A percentile compares a stretch with the other conserved stretches of the same genome.
Conservation (phyloP, 1,139 yeast genomes). For the Hansenula sp. region DNA sequence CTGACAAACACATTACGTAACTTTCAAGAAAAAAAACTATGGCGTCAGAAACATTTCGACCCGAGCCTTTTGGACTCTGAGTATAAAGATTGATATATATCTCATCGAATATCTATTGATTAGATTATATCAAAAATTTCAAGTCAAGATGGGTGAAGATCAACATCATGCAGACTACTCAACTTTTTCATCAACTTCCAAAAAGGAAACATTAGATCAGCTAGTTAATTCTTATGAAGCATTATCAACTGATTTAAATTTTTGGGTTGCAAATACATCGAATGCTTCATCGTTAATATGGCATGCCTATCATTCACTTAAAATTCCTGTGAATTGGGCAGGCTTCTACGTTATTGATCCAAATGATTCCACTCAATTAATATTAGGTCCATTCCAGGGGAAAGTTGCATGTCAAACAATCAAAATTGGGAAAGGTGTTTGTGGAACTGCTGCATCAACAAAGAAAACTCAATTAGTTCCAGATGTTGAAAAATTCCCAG, state of each 20-base stretch:
- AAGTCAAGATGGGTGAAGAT: slow-evolving; percentile 16
- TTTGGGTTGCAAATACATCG: slow-evolving; percentile 88
- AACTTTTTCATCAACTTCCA: slow-evolving; percentile 38
- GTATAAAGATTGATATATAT: not conserved
- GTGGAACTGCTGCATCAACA: slow-evolving; percentile 75
- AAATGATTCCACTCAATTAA: slow-evolving; percentile 38
- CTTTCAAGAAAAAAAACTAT: too few relatives aligned
- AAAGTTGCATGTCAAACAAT: slow-evolving; percentile 93
- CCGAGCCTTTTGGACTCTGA: too few relatives aligned
- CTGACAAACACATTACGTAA: too few relatives aligned
- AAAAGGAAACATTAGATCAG: slow-evolving; percentile 55
- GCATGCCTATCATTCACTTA: slow-evolving; percentile 74
- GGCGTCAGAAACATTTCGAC: not conserved
- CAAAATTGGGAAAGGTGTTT: slow-evolving; percentile 78
- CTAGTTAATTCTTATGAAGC: slow-evolving; percentile 64
- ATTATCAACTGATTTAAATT: slow-evolving; percentile 53
- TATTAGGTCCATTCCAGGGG: slow-evolving; percentile 94
- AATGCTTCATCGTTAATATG: slow-evolving; percentile 84
- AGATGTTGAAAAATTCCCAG: slow-evolving; percentile 76
- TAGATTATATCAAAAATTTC: not conserved
- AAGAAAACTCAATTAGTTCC: slow-evolving; percentile 66
- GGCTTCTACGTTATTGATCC: slow-evolving; percentile 67
- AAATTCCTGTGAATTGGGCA: slow-evolving; percentile 78
- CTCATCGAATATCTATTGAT: not conserved
- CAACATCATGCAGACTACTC: slow-evolving; percentile 66